phyloP scores from a whole-genome alignment of 1,139 yeast species.

The Taphrina betulina region DNA sequence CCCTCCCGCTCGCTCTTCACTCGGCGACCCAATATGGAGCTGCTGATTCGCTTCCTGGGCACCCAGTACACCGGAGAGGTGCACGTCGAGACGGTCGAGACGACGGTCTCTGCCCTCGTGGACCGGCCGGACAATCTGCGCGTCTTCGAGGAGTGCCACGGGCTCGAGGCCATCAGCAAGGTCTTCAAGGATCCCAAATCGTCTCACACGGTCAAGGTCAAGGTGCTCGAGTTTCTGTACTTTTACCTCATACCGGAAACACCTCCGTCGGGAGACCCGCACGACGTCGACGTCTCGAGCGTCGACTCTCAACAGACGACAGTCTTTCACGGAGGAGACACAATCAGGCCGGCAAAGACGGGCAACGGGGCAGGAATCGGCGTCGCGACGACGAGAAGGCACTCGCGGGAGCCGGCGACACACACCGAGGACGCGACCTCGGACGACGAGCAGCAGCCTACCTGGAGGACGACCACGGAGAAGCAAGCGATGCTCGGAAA shows the following conservation, averaged over 20 bases:
- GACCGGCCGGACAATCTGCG: constrained; percentile 60
- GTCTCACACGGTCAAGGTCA: constrained; percentile 52
- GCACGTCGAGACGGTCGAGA: constrained; percentile 47
- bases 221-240: constrained; percentile 67
- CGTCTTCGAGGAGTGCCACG: constrained; percentile 58
- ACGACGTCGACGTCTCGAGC: no score
- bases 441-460: constrained; percentile 36
- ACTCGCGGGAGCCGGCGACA: constrained; percentile 12
- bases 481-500: constrained; percentile 57
- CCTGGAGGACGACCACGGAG: constrained; percentile 49
- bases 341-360: not conserved
- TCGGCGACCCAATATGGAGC: constrained; percentile 44
- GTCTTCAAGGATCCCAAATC: constrained; percentile 39
- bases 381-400: constrained; percentile 5
- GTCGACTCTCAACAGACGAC: no score
- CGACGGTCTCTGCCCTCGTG: constrained; percentile 61
- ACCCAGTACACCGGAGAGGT: constrained; percentile 31
- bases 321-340: no score
- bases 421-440: constrained; percentile 18
- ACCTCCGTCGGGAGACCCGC: constrained; percentile 39
- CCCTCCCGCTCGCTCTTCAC: constrained; percentile 53
- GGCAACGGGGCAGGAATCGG: not conserved
- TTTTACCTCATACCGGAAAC: constrained; percentile 71
- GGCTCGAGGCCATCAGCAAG: constrained; percentile 55
- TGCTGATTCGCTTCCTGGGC: constrained; percentile 39